These are phyloP conservation scores for Coemansia guatemalensis DNA, from an alignment of 192 early-diverging fungal genomes.

Conservation along the genomic window DNA sequence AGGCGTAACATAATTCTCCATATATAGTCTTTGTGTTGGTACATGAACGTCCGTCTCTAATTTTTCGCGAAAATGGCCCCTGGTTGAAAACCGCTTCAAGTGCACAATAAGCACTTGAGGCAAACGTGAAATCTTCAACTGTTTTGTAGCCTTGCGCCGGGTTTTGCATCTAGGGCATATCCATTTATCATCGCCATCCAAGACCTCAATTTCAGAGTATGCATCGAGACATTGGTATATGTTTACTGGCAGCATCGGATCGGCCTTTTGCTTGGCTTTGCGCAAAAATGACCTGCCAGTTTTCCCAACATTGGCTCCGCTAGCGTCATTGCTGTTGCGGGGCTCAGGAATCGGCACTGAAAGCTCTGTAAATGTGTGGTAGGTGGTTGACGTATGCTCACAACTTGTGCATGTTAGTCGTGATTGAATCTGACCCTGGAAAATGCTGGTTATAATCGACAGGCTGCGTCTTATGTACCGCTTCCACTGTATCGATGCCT, in stretches of 20 bases:
- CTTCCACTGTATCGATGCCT: slow-evolving; percentile 69
- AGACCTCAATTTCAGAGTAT: slow-evolving; percentile 80
- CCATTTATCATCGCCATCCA: slow-evolving; percentile 93
- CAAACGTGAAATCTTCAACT: slow-evolving; percentile 71
- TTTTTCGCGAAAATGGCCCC: slow-evolving; percentile 93
- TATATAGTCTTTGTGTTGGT: slow-evolving; percentile 65
- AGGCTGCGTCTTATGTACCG: slow-evolving; percentile 72
- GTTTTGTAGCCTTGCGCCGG: slow-evolving; percentile 72
- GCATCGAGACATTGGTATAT: slow-evolving; percentile 85
- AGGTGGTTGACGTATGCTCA: slow-evolving; percentile 61
- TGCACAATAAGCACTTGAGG: slow-evolving; percentile 92
- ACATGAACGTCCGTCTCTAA: slow-evolving; percentile 85
- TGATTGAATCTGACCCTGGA: slow-evolving; percentile 70
- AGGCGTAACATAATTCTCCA: slow-evolving; percentile 56
- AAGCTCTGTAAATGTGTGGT: slow-evolving; percentile 89
- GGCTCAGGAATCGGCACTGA: slow-evolving; percentile 79
- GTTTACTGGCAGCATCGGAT: slow-evolving; percentile 13
- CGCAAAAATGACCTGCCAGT: slow-evolving; percentile 29
- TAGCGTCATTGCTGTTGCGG: slow-evolving; percentile 18
- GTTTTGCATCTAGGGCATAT: slow-evolving; percentile 81
- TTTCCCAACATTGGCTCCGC: slow-evolving; percentile 13
- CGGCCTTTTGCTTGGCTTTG: not conserved
- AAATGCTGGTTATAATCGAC: slow-evolving; percentile 84
- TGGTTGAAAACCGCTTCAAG: slow-evolving; percentile 89
- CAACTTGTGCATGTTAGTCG: slow-evolving; percentile 44